phyloP scores from a whole-genome alignment of 169 alveolate genomes.

The Eimeria sp. region DNA sequence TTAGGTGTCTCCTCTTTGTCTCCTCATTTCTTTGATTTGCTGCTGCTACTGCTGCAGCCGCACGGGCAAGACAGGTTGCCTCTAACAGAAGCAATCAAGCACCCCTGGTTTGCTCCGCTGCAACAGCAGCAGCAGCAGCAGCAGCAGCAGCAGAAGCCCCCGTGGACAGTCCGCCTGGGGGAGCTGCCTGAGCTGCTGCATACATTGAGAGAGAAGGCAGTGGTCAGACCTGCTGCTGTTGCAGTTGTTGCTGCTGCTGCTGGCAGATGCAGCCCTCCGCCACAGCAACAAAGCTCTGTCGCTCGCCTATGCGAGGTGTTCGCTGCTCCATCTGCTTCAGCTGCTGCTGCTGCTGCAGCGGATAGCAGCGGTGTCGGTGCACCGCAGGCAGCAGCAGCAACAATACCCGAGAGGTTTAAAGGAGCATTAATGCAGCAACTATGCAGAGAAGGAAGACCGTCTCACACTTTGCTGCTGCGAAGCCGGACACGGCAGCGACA shows the following conservation, averaged over 20 bases:
- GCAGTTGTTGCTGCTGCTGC: background rate
- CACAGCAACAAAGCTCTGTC: background rate
- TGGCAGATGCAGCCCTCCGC: background rate
- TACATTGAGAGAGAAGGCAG: background rate
- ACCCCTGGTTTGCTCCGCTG: conserved; percentile 49
- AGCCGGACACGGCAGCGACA: background rate
- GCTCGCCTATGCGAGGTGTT: background rate
- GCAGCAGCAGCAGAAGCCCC: conserved; percentile 24
- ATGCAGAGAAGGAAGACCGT: conserved; percentile 46
- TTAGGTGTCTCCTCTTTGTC: conserved; percentile 24
- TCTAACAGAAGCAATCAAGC: conserved; percentile 23
- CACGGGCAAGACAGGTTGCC: conserved; percentile 4
- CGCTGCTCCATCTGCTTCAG: background rate
- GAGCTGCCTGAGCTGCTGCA: conserved; percentile 40
- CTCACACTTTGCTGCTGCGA: conserved; percentile 15
- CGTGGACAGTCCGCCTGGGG: conserved; percentile 36
- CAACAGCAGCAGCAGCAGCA: conserved; percentile 51
- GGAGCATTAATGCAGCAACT: conserved; percentile 22
- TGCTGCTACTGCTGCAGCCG: background rate
- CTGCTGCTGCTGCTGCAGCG: conserved; percentile 5
- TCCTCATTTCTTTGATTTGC: background rate
- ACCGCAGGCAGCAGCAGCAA: background rate
- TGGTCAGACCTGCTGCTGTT: background rate
- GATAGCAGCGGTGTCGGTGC: background rate
- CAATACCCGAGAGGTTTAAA: background rate